phyloP scores from a whole-genome alignment of 2,329 filamentous ascomycete genomes.

The Hansfordia pulvinata region DNA sequence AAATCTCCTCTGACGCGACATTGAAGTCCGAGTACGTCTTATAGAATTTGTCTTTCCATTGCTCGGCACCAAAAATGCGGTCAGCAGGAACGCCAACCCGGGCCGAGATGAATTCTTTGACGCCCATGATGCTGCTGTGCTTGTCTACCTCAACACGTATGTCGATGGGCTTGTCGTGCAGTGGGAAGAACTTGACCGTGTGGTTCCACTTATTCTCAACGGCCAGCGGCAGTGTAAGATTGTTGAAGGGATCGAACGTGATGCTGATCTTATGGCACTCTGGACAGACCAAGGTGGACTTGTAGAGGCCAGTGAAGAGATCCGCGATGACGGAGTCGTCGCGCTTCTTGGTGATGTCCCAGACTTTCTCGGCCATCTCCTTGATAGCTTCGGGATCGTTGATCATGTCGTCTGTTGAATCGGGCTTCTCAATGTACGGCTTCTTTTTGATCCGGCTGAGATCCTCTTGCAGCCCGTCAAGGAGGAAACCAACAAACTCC shows the following conservation, averaged over 20 bases:
- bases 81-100: slow-evolving; percentile 51
- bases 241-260: slow-evolving; percentile 96
- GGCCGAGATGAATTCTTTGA: slow-evolving; percentile 60
- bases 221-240: slow-evolving; percentile 80
- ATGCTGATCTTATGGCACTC: slow-evolving; percentile 91
- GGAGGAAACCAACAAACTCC: slow-evolving; percentile 87
- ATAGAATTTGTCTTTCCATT: slow-evolving; percentile 76
- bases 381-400: slow-evolving; percentile 67
- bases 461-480: slow-evolving; percentile 91
- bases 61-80: slow-evolving; percentile 66
- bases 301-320: slow-evolving; percentile 95
- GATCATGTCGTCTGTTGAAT: slow-evolving; percentile 94
- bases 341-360: slow-evolving; percentile 80
- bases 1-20: slow-evolving; percentile 61
- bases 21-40: slow-evolving; percentile 63
- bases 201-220: slow-evolving; percentile 73
- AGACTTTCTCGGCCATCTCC: slow-evolving; percentile 76
- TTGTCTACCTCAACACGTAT: slow-evolving; percentile 73
- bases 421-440: slow-evolving; percentile 93
- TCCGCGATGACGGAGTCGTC: slow-evolving; percentile 95
- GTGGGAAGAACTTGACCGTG: slow-evolving; percentile 62
- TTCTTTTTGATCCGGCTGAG: slow-evolving; percentile 89
- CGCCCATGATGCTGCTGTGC: slow-evolving; percentile 50
- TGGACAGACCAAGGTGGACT: slow-evolving; percentile 90
- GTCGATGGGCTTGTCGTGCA: slow-evolving; percentile 55